Conservation (phyloP, 2,329 filamentous ascomycete genomes). For the Pyricularia sp. region DNA sequence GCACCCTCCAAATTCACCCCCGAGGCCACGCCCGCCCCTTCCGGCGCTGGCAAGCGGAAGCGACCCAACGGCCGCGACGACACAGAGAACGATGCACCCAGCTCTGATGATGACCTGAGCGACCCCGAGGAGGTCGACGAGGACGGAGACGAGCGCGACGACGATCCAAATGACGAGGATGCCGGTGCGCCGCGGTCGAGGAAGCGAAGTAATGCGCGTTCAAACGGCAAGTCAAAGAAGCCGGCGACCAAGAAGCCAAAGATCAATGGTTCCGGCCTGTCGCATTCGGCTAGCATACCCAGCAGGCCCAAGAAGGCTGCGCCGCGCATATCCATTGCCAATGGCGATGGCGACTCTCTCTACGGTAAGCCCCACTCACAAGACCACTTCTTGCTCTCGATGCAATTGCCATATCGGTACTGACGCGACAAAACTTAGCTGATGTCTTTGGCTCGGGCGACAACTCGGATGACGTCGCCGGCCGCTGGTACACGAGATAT, state of each 20-base stretch:
- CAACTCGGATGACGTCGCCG: slow-evolving; percentile 45
- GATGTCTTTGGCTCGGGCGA: slow-evolving; percentile 55
- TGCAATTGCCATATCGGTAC: slow-evolving; percentile 8
- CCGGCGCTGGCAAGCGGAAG: slow-evolving; percentile 49
- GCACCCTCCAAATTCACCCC: slow-evolving; percentile 51
- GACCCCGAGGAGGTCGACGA: slow-evolving; percentile 28
- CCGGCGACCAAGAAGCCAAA: slow-evolving; percentile 56
- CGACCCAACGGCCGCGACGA: slow-evolving; percentile 34
- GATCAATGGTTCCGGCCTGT: slow-evolving; percentile 43
- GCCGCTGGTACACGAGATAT: slow-evolving; percentile 52
- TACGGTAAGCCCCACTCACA: slow-evolving; percentile 35
- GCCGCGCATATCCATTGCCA: slow-evolving; percentile 36
- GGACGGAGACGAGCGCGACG: slow-evolving; percentile 25
- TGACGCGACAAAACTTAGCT: slow-evolving; percentile 28
- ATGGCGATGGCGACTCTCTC: slow-evolving; percentile 41
- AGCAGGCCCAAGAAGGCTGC: slow-evolving; percentile 48
- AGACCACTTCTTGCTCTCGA: slow-evolving; percentile 3
- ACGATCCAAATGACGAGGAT: slow-evolving; percentile 27
- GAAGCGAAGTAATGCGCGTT: slow-evolving; percentile 27
- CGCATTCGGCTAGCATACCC: slow-evolving; percentile 33
- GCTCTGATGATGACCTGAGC: slow-evolving; percentile 18
- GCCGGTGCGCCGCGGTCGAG: slow-evolving; percentile 17
- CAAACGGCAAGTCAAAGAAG: slow-evolving; percentile 38
- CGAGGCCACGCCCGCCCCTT: slow-evolving; percentile 33
- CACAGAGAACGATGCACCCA: slow-evolving; percentile 35